phyloP scores from a whole-genome alignment of 1,284 basidiomycete genomes.

The Ustilago nuda region DNA sequence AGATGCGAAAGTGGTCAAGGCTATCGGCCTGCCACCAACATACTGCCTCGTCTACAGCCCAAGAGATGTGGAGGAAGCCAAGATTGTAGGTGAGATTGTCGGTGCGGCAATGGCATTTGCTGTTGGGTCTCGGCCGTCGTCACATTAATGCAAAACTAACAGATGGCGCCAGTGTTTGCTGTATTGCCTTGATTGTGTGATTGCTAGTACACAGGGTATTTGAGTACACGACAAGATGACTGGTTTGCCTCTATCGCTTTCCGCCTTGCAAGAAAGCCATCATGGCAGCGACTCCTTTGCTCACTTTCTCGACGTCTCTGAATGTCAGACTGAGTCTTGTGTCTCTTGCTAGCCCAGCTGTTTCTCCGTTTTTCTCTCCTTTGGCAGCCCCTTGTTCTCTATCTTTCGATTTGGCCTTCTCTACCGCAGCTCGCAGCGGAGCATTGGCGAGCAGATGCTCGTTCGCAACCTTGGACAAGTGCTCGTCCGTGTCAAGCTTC shows the following conservation, averaged over 20 bases:
- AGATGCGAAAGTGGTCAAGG: conserved; percentile 13
- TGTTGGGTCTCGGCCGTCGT: conserved; percentile 15
- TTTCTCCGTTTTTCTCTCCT: conserved; percentile 61
- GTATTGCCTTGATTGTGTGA: not conserved
- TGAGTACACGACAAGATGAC: not conserved
- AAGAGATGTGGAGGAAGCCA: conserved; percentile 39
- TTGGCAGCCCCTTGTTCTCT: conserved; percentile 65
- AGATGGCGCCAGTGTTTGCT: not conserved
- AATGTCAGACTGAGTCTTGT: conserved; percentile 86
- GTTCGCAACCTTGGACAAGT: conserved; percentile 54
- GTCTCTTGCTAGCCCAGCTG: conserved; percentile 72
- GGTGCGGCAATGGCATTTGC: conserved; percentile 41
- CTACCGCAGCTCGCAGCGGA: conserved; percentile 20
- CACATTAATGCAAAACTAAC: conserved; percentile 2
- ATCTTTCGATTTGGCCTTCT: conserved; percentile 15
- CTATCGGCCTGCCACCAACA: conserved; percentile 48
- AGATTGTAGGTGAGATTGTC: conserved; percentile 38
- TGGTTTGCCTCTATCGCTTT: conserved; percentile 12
- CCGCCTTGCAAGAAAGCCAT: conserved; percentile 47
- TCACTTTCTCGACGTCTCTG: conserved; percentile 76
- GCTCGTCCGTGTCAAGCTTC: conserved; percentile 59
- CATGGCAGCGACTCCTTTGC: conserved; percentile 57
- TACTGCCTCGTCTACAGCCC: conserved; percentile 53
- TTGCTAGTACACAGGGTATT: not conserved
- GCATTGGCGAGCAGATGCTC: conserved; percentile 30